Evolutionary conservation across 2,329 filamentous ascomycete genomes (phyloP).

Genomic region (Dactylellina cionopaga): DNA sequence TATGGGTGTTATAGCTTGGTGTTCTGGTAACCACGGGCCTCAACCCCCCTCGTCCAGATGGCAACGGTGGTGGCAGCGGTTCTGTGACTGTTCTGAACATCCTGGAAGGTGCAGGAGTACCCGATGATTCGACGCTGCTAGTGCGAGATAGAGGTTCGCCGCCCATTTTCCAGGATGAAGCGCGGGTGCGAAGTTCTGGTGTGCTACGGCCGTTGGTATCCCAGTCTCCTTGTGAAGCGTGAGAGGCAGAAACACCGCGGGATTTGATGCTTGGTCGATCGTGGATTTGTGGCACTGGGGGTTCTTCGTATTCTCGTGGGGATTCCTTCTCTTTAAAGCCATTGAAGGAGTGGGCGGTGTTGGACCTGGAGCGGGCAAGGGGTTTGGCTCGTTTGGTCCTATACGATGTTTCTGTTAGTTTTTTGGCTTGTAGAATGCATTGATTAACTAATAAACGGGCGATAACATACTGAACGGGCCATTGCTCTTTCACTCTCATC

Average conservation of each 20-base stretch:
- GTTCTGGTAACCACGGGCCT: slow-evolving; percentile 41
- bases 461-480: slow-evolving; percentile 70
- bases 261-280: slow-evolving; percentile 67
- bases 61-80: slow-evolving; percentile 41
- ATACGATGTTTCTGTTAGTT: slow-evolving; percentile 31
- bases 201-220: slow-evolving; percentile 41
- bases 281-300: slow-evolving; percentile 62
- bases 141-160: slow-evolving; percentile 47
- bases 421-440: slow-evolving; percentile 24
- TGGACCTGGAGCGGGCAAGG: slow-evolving; percentile 68
- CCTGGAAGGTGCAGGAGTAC: slow-evolving; percentile 4
- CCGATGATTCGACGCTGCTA: slow-evolving; percentile 29
- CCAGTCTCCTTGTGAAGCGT: slow-evolving; percentile 58
- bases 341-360: slow-evolving; percentile 72
- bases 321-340: slow-evolving; percentile 65
- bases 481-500: slow-evolving; percentile 73
- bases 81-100: slow-evolving; percentile 50
- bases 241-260: slow-evolving; percentile 52
- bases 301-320: slow-evolving; percentile 66
- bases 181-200: slow-evolving; percentile 35
- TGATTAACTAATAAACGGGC: neutral
- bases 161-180: slow-evolving; percentile 39
- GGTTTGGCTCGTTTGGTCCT: slow-evolving; percentile 56
- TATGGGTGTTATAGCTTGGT: slow-evolving; percentile 36
- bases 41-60: slow-evolving; percentile 19